phyloP scores from a whole-genome alignment of 140 eudicot species.

The Bidens hawaiensis region DNA sequence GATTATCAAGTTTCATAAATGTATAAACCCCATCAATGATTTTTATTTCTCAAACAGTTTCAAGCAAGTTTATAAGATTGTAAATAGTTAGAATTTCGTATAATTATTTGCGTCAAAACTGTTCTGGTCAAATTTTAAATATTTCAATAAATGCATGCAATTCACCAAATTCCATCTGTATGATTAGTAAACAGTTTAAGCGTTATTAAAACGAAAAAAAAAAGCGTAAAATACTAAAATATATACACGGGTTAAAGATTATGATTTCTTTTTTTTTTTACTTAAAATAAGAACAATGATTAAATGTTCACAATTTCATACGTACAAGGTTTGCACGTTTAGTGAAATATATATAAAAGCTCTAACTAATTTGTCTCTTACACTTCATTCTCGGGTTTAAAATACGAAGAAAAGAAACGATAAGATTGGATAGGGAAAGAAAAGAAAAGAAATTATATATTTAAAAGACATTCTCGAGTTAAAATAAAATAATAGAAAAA shows the following conservation, averaged over 20 bases:
- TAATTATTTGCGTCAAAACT: background rate
- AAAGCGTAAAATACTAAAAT: background rate
- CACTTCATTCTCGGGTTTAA: too few relatives aligned
- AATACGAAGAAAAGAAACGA: too few relatives aligned
- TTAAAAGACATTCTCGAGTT: too few relatives aligned
- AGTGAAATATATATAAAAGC: background rate
- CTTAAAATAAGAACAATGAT: background rate
- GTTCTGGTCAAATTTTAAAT: background rate
- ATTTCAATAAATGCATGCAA: background rate
- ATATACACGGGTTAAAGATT: too few relatives aligned
- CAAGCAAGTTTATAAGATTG: background rate
- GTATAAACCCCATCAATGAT: background rate
- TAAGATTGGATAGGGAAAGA: too few relatives aligned
- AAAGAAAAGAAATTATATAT: too few relatives aligned
- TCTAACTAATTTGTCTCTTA: background rate
- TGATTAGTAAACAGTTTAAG: too few relatives aligned
- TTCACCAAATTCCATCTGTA: background rate
- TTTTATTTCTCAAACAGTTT: background rate
- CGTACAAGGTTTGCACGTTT: background rate
- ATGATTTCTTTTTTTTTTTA: too few relatives aligned
- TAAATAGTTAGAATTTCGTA: background rate
- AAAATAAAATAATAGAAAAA: too few relatives aligned
- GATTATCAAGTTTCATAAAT: background rate
- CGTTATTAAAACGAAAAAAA: background rate
- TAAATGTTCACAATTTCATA: background rate